phyloP scores from a whole-genome alignment of 257 asterid genomes.

The Fraxinus americana region DNA sequence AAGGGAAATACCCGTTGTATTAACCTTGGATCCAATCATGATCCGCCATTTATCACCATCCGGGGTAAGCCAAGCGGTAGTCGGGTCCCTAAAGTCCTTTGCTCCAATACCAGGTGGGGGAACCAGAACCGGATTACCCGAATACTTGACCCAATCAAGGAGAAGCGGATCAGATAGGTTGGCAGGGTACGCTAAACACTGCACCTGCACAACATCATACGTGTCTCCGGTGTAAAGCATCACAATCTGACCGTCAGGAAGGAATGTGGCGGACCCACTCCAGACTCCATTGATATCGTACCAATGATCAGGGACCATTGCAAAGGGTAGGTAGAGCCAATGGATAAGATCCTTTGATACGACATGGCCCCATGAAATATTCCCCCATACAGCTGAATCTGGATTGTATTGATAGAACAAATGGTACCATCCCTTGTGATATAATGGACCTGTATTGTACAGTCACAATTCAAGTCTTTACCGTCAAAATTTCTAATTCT shows the following conservation, averaged over 20 bases:
- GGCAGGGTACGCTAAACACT: conserved; percentile 77
- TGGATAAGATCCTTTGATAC: conserved; percentile 72
- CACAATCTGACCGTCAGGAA: conserved; percentile 62
- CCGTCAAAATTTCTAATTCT: too few species aligned
- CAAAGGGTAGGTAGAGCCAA: conserved; percentile 74
- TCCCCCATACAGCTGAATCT: conserved; percentile 80
- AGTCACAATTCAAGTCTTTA: background rate
- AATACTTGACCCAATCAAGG: conserved; percentile 67
- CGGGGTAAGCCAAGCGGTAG: conserved; percentile 77
- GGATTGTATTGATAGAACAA: conserved; percentile 86
- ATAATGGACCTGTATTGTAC: conserved; percentile 60
- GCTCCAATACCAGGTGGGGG: conserved; percentile 78
- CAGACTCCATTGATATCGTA: conserved; percentile 82
- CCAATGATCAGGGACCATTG: conserved; percentile 73
- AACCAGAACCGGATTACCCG: conserved; percentile 61
- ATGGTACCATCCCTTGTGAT: conserved; percentile 85
- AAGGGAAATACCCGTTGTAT: conserved; percentile 54
- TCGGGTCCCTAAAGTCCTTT: conserved; percentile 78
- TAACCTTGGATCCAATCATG: conserved; percentile 63
- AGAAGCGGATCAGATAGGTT: conserved; percentile 78
- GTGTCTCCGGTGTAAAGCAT: conserved; percentile 83
- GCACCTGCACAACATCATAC: conserved; percentile 63
- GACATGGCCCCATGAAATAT: conserved; percentile 87
- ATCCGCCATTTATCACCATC: conserved; percentile 60
- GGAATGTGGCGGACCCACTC: conserved; percentile 89